A percentile compares a stretch with the other conserved stretches of the same genome.
Evolutionary conservation across 345 rosid species (phyloP).

Genomic region (Zanthoxylum bungeanum): DNA sequence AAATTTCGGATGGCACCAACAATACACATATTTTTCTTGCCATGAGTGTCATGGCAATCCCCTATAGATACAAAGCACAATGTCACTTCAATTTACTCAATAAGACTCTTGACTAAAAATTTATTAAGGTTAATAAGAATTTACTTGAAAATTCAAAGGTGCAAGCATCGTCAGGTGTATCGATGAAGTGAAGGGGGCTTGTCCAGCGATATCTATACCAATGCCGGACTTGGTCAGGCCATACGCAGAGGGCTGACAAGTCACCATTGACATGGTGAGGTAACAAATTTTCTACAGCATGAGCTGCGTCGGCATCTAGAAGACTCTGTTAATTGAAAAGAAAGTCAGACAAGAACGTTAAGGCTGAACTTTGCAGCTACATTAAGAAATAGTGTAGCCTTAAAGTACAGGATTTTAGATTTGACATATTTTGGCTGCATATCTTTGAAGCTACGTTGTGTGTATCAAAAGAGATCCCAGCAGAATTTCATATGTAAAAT

Average conservation of each 20-base stretch:
- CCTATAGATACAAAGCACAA: conserved; percentile 32
- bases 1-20: conserved; percentile 87
- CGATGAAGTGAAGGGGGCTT: conserved; percentile 73
- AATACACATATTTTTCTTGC: conserved; percentile 62
- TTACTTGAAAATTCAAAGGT: conserved; percentile 52
- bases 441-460: not conserved
- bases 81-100: not conserved
- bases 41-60: conserved; percentile 77
- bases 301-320: conserved; percentile 67
- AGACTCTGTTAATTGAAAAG: conserved; percentile 42
- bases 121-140: not conserved
- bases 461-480: not conserved
- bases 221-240: conserved; percentile 83
- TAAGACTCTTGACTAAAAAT: not conserved
- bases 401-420: not conserved
- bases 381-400: not conserved
- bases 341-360: not conserved
- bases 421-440: not conserved
- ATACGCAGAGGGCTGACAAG: conserved; percentile 54
- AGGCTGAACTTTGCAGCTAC: not conserved
- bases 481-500: not conserved
- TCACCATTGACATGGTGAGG: conserved; percentile 53
- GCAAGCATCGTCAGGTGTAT: conserved; percentile 67
- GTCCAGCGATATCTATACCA: conserved; percentile 75
- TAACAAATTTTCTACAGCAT: conserved; percentile 51